Conservation (phyloP, 164 flowering plant species). For the Sedum album region DNA sequence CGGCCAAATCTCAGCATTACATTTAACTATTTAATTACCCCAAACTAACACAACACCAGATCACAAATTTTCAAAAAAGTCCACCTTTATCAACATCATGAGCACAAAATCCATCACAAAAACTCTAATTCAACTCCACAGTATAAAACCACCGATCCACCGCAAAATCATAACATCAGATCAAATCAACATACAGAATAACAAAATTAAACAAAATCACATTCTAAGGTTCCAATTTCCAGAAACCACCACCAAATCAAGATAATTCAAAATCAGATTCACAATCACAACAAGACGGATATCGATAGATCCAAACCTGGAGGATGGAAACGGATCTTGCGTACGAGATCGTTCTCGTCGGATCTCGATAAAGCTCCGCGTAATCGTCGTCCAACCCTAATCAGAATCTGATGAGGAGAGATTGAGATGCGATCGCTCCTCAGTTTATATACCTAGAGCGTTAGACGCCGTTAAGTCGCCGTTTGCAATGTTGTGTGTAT, state of each 20-base stretch:
- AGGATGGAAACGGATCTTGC: not conserved
- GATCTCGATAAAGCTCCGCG: not conserved
- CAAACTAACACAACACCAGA: no score
- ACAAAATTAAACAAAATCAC: not conserved
- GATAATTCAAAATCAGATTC: not conserved
- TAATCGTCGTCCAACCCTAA: not conserved
- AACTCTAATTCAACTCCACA: not conserved
- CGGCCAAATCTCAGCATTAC: no score
- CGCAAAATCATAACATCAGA: no score
- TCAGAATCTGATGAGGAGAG: conserved; percentile 1
- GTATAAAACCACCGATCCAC: no score
- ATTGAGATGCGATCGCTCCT: not conserved
- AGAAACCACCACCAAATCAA: not conserved
- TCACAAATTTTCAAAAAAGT: no score
- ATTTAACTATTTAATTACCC: no score
- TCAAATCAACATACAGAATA: no score
- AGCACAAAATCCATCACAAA: no score
- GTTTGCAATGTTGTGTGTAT: not conserved
- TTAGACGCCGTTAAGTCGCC: not conserved
- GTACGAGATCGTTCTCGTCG: not conserved
- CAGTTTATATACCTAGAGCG: not conserved
- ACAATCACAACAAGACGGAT: not conserved
- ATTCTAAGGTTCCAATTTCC: not conserved
- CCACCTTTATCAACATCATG: no score
- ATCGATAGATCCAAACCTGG: not conserved